phyloP scores from a whole-genome alignment of 805 yeast genomes.

The Candida boidinii region DNA sequence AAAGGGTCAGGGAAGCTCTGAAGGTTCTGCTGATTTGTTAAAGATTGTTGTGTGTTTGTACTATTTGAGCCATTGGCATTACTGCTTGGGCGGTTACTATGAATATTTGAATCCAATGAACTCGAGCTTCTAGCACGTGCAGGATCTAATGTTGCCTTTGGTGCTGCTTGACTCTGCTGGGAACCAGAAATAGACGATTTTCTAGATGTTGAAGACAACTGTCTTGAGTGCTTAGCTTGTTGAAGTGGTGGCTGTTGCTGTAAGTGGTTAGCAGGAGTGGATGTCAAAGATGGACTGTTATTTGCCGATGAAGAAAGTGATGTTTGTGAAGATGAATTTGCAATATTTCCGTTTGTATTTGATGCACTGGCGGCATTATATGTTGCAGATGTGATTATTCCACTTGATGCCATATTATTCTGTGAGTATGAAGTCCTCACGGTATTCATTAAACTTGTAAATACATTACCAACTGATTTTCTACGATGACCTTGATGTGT shows the following conservation, averaged over 20 bases:
- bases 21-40: too few relatives aligned
- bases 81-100: background rate
- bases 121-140: too few relatives aligned
- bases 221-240: constrained; percentile 8
- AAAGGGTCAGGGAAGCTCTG: too few relatives aligned
- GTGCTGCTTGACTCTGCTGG: background rate
- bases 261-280: constrained; percentile 1
- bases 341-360: background rate
- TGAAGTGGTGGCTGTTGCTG: constrained; percentile 4
- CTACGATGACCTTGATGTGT: too few relatives aligned
- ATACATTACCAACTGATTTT: constrained; percentile 20
- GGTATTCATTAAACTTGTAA: constrained; percentile 17
- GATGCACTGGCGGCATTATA: background rate
- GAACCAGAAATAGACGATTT: constrained; percentile 1
- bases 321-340: background rate
- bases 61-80: background rate
- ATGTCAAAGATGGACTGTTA: background rate
- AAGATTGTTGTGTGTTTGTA: too few relatives aligned
- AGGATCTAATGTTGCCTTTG: background rate
- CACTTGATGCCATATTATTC: background rate
- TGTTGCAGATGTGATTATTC: background rate
- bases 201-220: constrained; percentile 8
- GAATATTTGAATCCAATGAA: too few relatives aligned
- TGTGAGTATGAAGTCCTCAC: constrained; percentile 15
- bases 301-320: background rate